Conservation (phyloP, 352 stramenopile species). For the Globisporangium spiculum region DNA sequence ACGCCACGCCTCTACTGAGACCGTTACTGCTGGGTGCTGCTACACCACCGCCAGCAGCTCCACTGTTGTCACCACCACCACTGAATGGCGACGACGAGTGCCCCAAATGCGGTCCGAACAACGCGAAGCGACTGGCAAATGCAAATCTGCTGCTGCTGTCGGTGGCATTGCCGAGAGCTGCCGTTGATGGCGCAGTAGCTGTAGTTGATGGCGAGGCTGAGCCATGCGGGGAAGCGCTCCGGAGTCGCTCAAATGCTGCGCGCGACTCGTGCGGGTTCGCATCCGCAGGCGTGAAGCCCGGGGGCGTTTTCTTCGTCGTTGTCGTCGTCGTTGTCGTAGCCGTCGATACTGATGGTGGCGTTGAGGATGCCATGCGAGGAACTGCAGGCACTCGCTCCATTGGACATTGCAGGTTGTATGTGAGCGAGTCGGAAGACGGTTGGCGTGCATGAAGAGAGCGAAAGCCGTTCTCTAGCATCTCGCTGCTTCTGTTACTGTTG, state of each 20-base stretch:
- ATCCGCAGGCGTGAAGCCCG: constrained; percentile 59
- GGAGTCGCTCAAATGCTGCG: constrained; percentile 47
- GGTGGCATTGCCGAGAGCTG: not conserved
- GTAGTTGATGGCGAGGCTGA: not conserved
- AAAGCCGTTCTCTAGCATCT: not conserved
- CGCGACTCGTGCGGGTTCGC: constrained; percentile 46
- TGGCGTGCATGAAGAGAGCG: not conserved
- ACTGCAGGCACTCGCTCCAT: not conserved
- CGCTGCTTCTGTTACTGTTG: not conserved
- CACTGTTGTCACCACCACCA: constrained; percentile 1
- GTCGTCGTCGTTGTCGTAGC: not conserved
- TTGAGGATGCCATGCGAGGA: not conserved
- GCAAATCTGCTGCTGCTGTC: constrained; percentile 13
- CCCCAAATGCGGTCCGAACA: constrained; percentile 34
- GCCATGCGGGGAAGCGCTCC: constrained; percentile 3
- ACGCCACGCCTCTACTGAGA: not conserved
- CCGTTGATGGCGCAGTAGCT: not conserved
- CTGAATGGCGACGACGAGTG: not conserved
- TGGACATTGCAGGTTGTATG: not conserved
- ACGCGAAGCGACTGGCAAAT: constrained; percentile 44
- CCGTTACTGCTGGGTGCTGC: not conserved
- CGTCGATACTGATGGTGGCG: not conserved
- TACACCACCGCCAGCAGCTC: not conserved
- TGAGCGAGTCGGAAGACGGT: not conserved
- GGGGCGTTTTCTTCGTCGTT: constrained; percentile 33